A percentile compares a stretch with the other conserved stretches of the same genome.
These are phyloP conservation scores for Pseudozyma tsukubaensis DNA, from an alignment of 1,284 basidiomycete genomes.

Conservation along the genomic window DNA sequence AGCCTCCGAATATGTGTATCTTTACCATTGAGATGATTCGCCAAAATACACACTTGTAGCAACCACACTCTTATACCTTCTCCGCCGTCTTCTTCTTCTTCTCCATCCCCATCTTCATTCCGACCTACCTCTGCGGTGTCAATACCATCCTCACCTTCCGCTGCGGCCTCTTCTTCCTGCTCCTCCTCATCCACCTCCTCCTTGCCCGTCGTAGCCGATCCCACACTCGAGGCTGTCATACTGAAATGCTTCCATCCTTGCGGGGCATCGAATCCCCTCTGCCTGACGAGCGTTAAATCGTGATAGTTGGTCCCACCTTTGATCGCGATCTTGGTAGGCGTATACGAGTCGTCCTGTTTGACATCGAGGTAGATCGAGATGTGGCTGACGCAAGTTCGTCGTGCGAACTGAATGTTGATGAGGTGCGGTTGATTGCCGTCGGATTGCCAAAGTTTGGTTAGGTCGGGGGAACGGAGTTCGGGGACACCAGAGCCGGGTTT, in stretches of 20 bases:
- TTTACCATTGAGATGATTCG: slow-evolving; percentile 97
- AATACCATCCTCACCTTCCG: slow-evolving; percentile 11
- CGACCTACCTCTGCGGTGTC: neutral
- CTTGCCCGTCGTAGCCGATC: slow-evolving; percentile 70
- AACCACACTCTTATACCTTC: slow-evolving; percentile 75
- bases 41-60: slow-evolving; percentile 87
- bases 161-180: slow-evolving; percentile 7
- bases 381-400: slow-evolving; percentile 87
- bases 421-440: slow-evolving; percentile 97
- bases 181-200: slow-evolving; percentile 76
- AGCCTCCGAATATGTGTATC: slow-evolving; percentile 96
- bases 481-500: slow-evolving; percentile 97
- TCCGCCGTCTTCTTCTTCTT: slow-evolving; percentile 64
- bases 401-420: slow-evolving; percentile 91
- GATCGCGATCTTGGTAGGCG: slow-evolving; percentile 88
- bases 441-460: slow-evolving; percentile 97
- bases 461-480: slow-evolving; percentile 86
- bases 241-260: slow-evolving; percentile 95
- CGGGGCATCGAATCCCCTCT: slow-evolving; percentile 71
- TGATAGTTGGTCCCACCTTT: slow-evolving; percentile 90
- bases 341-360: slow-evolving; percentile 93
- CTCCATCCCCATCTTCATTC: slow-evolving; percentile 77
- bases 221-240: slow-evolving; percentile 74
- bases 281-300: slow-evolving; percentile 83
- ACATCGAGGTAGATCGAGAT: slow-evolving; percentile 89